Conservation (phyloP, 2,329 filamentous ascomycete species). For the Cercospora zeae-maydis region DNA sequence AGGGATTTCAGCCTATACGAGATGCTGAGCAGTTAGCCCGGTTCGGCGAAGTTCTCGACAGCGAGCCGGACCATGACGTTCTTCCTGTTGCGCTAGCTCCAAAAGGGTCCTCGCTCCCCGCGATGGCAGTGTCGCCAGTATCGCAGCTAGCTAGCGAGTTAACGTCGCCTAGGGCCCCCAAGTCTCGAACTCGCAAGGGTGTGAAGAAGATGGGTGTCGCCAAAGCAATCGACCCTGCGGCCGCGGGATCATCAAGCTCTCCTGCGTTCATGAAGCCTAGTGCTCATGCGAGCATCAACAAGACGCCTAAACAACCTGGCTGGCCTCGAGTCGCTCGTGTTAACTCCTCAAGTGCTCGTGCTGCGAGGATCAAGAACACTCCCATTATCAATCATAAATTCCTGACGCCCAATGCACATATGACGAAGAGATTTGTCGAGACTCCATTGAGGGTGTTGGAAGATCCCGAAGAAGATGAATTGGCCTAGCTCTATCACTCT, state of each 20-base stretch:
- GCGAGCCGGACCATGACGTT: background rate
- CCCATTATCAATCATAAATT: slow-evolving; percentile 9
- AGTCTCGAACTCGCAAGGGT: background rate
- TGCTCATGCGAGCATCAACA: slow-evolving; percentile 9
- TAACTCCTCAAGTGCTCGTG: slow-evolving; percentile 1
- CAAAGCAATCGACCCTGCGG: background rate
- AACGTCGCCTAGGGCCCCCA: background rate
- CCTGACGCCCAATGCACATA: background rate
- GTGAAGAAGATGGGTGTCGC: background rate
- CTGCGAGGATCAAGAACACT: slow-evolving; percentile 8
- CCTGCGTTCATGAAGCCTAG: slow-evolving; percentile 8
- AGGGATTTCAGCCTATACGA: background rate
- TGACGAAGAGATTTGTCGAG: slow-evolving; percentile 15
- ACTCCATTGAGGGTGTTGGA: slow-evolving; percentile 17
- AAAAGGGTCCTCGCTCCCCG: background rate
- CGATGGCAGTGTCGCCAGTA: background rate
- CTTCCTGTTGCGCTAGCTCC: background rate
- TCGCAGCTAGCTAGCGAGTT: background rate
- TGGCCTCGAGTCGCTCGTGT: slow-evolving; percentile 11
- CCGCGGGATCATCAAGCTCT: slow-evolving; percentile 3
- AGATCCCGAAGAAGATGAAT: slow-evolving; percentile 22
- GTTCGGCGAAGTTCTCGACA: background rate
- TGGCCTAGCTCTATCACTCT: slow-evolving; percentile 4
- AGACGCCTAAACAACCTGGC: slow-evolving; percentile 12
- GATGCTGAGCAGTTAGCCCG: background rate